Conservation (phyloP, 139 green algal genomes). For the Micromonas pusilla region DNA sequence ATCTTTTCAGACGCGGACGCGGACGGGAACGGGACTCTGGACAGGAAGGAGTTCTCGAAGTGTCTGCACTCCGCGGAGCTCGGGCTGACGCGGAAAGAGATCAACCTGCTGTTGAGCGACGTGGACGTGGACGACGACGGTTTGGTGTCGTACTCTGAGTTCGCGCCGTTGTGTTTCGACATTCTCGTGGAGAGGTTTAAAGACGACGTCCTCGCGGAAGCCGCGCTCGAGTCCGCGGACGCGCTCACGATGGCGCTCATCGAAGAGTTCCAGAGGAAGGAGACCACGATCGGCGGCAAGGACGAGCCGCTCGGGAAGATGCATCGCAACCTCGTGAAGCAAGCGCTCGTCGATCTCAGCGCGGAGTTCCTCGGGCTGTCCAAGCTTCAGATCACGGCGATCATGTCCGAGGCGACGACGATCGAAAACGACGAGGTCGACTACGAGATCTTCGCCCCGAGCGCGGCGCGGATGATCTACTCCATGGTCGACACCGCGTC, state of each 20-base stretch:
- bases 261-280: constrained; percentile 13
- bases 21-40: constrained; percentile 41
- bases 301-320: background rate
- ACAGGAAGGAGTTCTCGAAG: constrained; percentile 45
- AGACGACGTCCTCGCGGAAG: constrained; percentile 20
- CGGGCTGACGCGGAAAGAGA: constrained; percentile 52
- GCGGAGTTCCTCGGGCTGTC: constrained; percentile 30
- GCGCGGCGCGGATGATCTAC: constrained; percentile 28
- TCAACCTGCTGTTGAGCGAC: constrained; percentile 51
- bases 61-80: constrained; percentile 49
- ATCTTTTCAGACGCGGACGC: constrained; percentile 41
- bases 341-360: constrained; percentile 20
- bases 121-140: constrained; percentile 37
- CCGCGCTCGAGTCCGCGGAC: background rate
- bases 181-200: constrained; percentile 33
- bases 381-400: constrained; percentile 24
- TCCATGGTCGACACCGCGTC: constrained; percentile 19
- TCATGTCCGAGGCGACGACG: constrained; percentile 31
- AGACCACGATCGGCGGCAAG: background rate
- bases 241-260: background rate
- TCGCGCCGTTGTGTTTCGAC: constrained; percentile 33
- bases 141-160: constrained; percentile 31
- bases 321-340: background rate
- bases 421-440: constrained; percentile 19
- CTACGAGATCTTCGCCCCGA: constrained; percentile 24